phyloP scores from a whole-genome alignment of 2,329 filamentous ascomycete species.

The Trichophyton mentagrophytes region DNA sequence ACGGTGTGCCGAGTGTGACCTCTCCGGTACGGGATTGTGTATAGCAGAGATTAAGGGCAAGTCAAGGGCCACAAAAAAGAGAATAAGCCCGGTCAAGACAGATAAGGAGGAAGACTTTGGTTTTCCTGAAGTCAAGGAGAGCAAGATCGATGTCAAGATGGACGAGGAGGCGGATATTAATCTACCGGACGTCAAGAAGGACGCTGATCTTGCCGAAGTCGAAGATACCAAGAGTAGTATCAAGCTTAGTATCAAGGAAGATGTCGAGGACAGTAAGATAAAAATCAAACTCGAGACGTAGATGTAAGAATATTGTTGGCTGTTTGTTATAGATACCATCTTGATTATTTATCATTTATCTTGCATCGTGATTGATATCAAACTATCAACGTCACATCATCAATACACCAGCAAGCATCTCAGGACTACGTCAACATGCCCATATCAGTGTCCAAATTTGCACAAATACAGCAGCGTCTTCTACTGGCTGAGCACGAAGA shows the following conservation, averaged over 20 bases:
- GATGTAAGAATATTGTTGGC: not conserved
- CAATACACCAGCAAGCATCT: not conserved
- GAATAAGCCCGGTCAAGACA: constrained; percentile 29
- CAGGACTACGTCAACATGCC: constrained; percentile 16
- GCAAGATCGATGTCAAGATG: constrained; percentile 24
- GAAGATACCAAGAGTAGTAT: constrained; percentile 8
- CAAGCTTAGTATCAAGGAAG: not conserved
- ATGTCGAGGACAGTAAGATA: constrained; percentile 6
- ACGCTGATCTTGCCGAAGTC: not conserved
- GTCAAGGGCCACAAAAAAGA: constrained; percentile 14
- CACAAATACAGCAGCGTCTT: constrained; percentile 30
- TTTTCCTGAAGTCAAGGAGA: not conserved
- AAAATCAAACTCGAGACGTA: constrained; percentile 10
- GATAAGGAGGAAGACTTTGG: constrained; percentile 13
- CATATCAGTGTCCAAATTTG: constrained; percentile 26
- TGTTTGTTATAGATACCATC: too few species aligned
- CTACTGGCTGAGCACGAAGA: constrained; percentile 33
- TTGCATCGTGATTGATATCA: not conserved
- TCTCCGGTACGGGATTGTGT: constrained; percentile 66
- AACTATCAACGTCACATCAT: not conserved
- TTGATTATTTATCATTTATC: not conserved
- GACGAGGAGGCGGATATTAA: constrained; percentile 12
- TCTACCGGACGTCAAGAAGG: not conserved
- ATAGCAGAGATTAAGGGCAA: constrained; percentile 50
- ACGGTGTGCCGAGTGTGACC: constrained; percentile 72